These are phyloP conservation scores for Mortierella sp. DNA, from an alignment of 371 early-diverging fungal species.

Conservation along the genomic window DNA sequence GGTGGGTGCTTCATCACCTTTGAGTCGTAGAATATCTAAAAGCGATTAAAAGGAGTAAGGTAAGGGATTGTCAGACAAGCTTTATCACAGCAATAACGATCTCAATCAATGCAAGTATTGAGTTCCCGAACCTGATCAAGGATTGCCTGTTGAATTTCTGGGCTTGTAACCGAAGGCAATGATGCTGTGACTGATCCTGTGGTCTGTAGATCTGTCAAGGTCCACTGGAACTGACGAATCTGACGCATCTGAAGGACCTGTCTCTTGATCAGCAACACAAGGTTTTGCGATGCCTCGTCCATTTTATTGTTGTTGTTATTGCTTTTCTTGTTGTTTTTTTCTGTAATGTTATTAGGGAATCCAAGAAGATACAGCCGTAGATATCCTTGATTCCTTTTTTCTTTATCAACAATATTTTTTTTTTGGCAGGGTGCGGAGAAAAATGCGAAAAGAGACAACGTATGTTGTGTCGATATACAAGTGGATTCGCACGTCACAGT, in stretches of 20 bases:
- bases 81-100: not conserved
- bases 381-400: not conserved
- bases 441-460: not conserved
- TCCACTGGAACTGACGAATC: constrained; percentile 46
- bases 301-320: not conserved
- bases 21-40: constrained; percentile 42
- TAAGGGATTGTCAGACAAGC: not conserved
- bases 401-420: not conserved
- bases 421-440: not conserved
- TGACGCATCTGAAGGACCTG: constrained; percentile 55
- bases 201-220: not conserved
- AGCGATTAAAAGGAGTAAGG: not conserved
- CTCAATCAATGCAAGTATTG: not conserved
- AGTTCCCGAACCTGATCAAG: constrained; percentile 29
- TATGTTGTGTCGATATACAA: not conserved
- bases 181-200: not conserved
- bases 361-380: too few relatives aligned
- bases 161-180: constrained; percentile 25
- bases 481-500: not conserved
- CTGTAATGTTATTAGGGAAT: not conserved
- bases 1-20: constrained; percentile 44
- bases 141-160: constrained; percentile 45
- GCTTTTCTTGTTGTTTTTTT: not conserved
- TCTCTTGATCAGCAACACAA: constrained; percentile 45
- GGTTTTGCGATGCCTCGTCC: constrained; percentile 15